Percentiles rank a stretch among this genome's conserved stretches.
These are phyloP conservation scores for Trichopus zeylanicus DNA, from an alignment of 116 monocot genomes.

Conservation along the genomic window DNA sequence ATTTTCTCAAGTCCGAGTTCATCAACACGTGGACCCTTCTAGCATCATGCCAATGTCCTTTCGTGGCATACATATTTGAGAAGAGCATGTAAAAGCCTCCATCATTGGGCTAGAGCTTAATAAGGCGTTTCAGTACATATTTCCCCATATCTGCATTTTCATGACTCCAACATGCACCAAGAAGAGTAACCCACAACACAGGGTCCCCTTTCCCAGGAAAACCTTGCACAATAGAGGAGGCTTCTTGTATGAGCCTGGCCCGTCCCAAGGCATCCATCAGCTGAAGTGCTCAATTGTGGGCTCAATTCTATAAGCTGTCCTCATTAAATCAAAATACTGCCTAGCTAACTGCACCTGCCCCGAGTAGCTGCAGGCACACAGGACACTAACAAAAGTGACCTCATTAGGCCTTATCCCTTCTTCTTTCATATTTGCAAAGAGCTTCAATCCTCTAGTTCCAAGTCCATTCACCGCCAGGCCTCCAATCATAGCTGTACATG, in stretches of 20 bases:
- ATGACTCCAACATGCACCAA: slow-evolving; percentile 46
- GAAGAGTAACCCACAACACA: slow-evolving; percentile 40
- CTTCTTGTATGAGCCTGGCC: slow-evolving; percentile 46
- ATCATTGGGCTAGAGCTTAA: slow-evolving; percentile 26
- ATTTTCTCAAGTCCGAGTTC: slow-evolving; percentile 33
- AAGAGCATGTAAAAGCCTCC: slow-evolving; percentile 33
- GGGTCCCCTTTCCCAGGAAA: slow-evolving; percentile 3
- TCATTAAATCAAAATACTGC: slow-evolving; percentile 34
- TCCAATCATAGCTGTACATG: slow-evolving; percentile 45
- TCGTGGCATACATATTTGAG: slow-evolving; percentile 43
- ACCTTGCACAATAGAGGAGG: slow-evolving; percentile 16
- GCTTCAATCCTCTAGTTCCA: slow-evolving; percentile 21
- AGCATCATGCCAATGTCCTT: slow-evolving; percentile 40
- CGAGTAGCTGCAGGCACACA: slow-evolving; percentile 42
- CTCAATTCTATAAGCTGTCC: slow-evolving; percentile 13
- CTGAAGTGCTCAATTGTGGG: slow-evolving; percentile 44
- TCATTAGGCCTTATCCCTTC: slow-evolving; percentile 35
- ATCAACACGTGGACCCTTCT: slow-evolving; percentile 19
- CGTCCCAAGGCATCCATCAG: slow-evolving; percentile 42
- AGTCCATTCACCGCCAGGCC: slow-evolving; percentile 38
- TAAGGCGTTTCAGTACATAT: slow-evolving; percentile 11
- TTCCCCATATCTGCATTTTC: slow-evolving; percentile 23
- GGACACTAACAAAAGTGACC: slow-evolving; percentile 41
- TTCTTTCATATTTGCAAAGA: slow-evolving; percentile 26
- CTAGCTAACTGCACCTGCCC: slow-evolving; percentile 28